phyloP scores from a whole-genome alignment of 345 rosid species.

The Mercurialis annua region DNA sequence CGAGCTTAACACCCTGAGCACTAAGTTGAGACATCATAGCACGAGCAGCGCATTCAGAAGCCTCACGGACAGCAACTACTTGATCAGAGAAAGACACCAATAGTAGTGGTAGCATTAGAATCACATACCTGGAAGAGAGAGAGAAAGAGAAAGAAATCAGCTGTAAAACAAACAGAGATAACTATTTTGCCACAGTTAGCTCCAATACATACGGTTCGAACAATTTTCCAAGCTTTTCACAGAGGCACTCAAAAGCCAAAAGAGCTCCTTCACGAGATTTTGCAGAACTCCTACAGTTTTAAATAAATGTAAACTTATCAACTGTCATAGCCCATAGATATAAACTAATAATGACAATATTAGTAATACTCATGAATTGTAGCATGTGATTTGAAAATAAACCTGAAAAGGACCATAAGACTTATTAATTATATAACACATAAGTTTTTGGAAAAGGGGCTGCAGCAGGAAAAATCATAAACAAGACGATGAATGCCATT shows the following conservation, averaged over 20 bases:
- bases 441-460: too few species aligned
- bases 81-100: constrained; percentile 96
- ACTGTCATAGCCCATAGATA: not conserved
- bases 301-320: constrained; percentile 11
- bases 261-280: constrained; percentile 93
- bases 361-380: too few species aligned
- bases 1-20: constrained; percentile 90
- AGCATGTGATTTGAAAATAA: too few species aligned
- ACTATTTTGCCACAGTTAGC: not conserved
- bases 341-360: not conserved
- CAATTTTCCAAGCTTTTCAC: constrained; percentile 87
- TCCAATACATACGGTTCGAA: constrained; percentile 81
- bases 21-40: constrained; percentile 98
- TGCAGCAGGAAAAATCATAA: too few species aligned
- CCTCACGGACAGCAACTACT: constrained; percentile 97
- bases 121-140: constrained; percentile 88
- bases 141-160: constrained; percentile 13
- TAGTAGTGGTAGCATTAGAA: constrained; percentile 87
- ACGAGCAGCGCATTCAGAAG: constrained; percentile 98
- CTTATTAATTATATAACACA: too few species aligned
- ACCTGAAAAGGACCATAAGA: too few species aligned
- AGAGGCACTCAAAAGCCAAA: constrained; percentile 92
- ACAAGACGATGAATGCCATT: too few species aligned
- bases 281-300: constrained; percentile 62
- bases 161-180: not conserved